phyloP scores from a whole-genome alignment of 73 alveolate genomes.

The Breviolum minutum region DNA sequence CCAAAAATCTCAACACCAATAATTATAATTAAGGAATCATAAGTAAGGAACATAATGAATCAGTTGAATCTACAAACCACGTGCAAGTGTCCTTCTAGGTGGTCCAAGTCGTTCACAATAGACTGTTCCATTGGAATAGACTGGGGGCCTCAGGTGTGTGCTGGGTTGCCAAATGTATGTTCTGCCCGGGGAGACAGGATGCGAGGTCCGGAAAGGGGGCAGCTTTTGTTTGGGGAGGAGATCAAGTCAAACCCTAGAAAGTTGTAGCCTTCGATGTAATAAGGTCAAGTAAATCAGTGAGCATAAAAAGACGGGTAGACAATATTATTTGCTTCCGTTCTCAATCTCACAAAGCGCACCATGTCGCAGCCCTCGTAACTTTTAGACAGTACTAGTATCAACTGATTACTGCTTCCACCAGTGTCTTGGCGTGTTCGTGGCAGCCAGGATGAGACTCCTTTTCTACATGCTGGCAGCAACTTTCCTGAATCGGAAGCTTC shows the following conservation, averaged over 20 bases:
- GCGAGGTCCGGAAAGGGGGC: not conserved
- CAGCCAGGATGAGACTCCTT: not conserved
- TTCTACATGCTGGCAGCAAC: conserved; percentile 63
- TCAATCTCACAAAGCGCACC: too few species aligned
- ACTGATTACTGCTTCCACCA: not conserved
- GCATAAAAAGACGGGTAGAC: not conserved
- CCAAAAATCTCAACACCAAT: too few species aligned
- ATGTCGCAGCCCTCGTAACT: not conserved
- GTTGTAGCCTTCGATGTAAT: not conserved
- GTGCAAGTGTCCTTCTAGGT: not conserved
- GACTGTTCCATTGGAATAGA: not conserved
- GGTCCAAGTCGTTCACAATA: not conserved
- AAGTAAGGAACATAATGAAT: too few species aligned
- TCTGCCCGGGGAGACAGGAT: not conserved
- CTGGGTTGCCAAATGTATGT: not conserved
- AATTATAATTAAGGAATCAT: too few species aligned
- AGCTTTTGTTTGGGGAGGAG: not conserved
- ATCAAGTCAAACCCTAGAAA: not conserved
- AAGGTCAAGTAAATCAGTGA: too few species aligned
- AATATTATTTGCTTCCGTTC: not conserved
- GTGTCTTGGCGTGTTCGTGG: not conserved
- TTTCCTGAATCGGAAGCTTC: not conserved
- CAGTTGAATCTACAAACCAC: too few species aligned
- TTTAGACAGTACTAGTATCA: too few species aligned
- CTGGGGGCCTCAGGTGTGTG: not conserved